Evolutionary conservation across 768 basidiomycete genomes (phyloP).

Genomic region (Jaapia argillacea): DNA sequence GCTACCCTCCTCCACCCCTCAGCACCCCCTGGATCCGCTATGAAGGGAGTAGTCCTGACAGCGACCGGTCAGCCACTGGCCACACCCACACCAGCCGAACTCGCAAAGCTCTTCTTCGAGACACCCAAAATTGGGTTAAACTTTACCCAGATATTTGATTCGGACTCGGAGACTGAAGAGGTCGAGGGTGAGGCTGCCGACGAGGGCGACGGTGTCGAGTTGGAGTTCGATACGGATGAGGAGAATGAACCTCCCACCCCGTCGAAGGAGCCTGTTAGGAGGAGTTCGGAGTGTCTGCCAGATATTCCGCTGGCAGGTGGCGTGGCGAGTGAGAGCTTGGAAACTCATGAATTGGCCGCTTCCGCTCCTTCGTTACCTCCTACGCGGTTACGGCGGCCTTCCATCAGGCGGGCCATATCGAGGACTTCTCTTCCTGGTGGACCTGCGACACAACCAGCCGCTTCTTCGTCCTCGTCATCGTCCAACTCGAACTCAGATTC

Average conservation of each 20-base stretch:
- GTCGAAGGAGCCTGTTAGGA: neutral
- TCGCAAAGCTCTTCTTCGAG: slow-evolving; percentile 55
- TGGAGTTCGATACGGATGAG: slow-evolving; percentile 15
- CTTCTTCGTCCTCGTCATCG: neutral
- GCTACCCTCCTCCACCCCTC: slow-evolving; percentile 12
- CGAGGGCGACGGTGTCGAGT: slow-evolving; percentile 7
- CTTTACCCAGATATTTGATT: slow-evolving; percentile 74
- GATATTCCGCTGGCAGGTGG: neutral
- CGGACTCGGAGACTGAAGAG: slow-evolving; percentile 27
- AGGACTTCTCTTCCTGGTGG: neutral
- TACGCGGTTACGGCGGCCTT: neutral
- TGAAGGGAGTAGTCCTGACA: slow-evolving; percentile 64
- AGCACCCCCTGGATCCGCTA: slow-evolving; percentile 24
- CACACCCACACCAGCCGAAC: slow-evolving; percentile 60
- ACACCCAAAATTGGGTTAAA: slow-evolving; percentile 66
- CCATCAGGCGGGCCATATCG: neutral
- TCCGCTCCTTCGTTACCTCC: neutral
- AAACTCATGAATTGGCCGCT: neutral
- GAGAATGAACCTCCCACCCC: slow-evolving; percentile 19
- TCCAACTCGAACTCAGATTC: neutral
- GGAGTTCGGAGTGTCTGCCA: too few species aligned
- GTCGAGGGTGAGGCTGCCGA: slow-evolving; percentile 17
- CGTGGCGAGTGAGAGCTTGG: neutral
- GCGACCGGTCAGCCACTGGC: slow-evolving; percentile 64
- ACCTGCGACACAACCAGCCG: neutral